A percentile compares a stretch with the other conserved stretches of the same genome.
These are phyloP conservation scores for Xylaria sp. DNA, from an alignment of 2,329 filamentous ascomycete species.

Conservation along the genomic window DNA sequence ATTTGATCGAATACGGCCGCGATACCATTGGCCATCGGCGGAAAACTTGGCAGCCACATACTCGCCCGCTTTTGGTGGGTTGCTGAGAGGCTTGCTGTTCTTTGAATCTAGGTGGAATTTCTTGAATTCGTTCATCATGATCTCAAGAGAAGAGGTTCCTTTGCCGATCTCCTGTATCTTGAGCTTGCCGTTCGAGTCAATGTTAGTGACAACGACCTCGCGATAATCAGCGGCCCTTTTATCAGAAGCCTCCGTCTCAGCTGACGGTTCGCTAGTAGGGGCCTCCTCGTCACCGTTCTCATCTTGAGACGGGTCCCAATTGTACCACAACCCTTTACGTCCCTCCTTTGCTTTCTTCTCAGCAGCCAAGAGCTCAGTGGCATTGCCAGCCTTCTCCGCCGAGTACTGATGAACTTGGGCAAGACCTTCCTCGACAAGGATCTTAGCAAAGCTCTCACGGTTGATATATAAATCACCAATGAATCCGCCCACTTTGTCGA, in stretches of 20 bases:
- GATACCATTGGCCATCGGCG: conserved; percentile 93
- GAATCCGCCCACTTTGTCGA: conserved; percentile 97
- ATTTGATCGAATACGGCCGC: conserved; percentile 88
- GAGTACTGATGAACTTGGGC: conserved; percentile 94
- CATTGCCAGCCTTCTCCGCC: conserved; percentile 93
- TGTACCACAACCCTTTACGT: conserved; percentile 88
- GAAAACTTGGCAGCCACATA: conserved; percentile 92
- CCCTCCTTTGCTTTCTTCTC: conserved; percentile 91
- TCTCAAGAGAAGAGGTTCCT: conserved; percentile 85
- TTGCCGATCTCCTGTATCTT: conserved; percentile 93
- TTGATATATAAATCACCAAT: conserved; percentile 94
- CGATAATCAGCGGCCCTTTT: conserved; percentile 86
- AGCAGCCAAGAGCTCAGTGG: conserved; percentile 85
- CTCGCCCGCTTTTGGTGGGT: conserved; percentile 89
- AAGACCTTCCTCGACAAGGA: conserved; percentile 91
- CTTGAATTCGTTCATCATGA: conserved; percentile 90
- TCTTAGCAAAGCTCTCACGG: conserved; percentile 94
- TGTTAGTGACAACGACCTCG: conserved; percentile 90
- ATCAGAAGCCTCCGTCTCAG: conserved; percentile 64
- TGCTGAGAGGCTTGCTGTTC: conserved; percentile 78
- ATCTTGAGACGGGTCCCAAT: conserved; percentile 93
- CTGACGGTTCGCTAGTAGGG: conserved; percentile 62
- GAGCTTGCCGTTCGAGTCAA: conserved; percentile 82
- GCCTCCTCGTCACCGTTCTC: conserved; percentile 69
- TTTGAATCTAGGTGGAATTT: conserved; percentile 87